Base-by-base conservation (phyloP, 306 rosid genomes). In the Coriaria nepalensis region DNA sequence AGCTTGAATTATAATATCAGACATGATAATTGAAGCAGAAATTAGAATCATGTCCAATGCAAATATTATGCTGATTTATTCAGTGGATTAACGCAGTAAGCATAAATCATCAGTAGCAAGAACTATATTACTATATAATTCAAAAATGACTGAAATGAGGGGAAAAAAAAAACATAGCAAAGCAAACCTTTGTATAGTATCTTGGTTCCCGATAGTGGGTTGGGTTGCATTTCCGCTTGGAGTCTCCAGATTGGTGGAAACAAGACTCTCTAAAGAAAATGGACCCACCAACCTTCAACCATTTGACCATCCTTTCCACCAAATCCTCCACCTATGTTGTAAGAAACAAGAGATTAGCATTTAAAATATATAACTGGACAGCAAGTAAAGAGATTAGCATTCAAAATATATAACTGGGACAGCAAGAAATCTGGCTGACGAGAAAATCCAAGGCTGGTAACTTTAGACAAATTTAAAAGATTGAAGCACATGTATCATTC, bases 231-330 rank as follows among this genome's bases (percentile, higher is more conserved):
- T 85, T 79, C 59, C 98, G 68, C 76, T 90, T 85, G 0, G 85
- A 79, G 61, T 90, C 98, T 49, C 98, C 98, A 33, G 98, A 90
- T 73, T 79, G 98, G 57, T 90, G 98, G 68, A 81, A 90, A 69
- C 95, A 90, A 61, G 98, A 90, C 58, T 90, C 98, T 59, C 98
- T 68, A 43, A 90, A 90, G 73, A 85, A 90, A 66, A 90, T 70
- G 53, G 62, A 65, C 10, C 98, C 98, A 41, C 72, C 95, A 45
- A 77, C 92, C 74, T 73, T 85, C 53, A 90, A 57, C 98, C 98
- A 90, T 72, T 68, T 80, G 43, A 84, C 68, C 95, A 85, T 85
- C 58, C 81, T 77, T 60, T 57, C 78, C 8, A 79, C 87, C 67
- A 90, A 73, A 33, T 55, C 57, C 51, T 68, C 77, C 59, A 85